phyloP scores from a whole-genome alignment of 352 stramenopile species.

The Pythium chondricola region DNA sequence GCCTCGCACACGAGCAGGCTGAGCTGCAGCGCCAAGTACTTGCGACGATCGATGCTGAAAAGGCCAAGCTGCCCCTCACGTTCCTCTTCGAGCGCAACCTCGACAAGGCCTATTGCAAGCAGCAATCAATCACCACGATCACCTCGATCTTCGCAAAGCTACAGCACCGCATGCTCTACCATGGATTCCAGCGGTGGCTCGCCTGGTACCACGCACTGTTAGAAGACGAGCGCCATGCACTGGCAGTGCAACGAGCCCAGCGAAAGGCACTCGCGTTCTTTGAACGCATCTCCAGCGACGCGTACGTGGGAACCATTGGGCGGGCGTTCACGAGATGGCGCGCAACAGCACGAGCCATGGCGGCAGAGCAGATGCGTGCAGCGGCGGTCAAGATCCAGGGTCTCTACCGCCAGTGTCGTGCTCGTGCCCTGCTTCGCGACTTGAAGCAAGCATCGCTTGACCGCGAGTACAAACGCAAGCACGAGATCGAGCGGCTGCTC shows the following conservation, averaged over 20 bases:
- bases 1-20: background rate
- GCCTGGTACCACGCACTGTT: conserved; percentile 12
- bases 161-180: conserved; percentile 47
- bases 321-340: conserved; percentile 33
- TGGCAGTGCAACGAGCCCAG: conserved; percentile 26
- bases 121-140: conserved; percentile 48
- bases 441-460: conserved; percentile 38
- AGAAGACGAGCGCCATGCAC: conserved; percentile 19
- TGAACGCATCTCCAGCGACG: conserved; percentile 46
- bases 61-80: conserved; percentile 49
- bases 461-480: conserved; percentile 28
- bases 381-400: conserved; percentile 44
- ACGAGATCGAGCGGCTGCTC: conserved; percentile 43
- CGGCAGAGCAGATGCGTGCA: conserved; percentile 18
- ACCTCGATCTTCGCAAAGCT: conserved; percentile 63
- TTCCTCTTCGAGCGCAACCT: conserved; percentile 77
- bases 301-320: conserved; percentile 40
- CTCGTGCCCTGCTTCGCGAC: conserved; percentile 21
- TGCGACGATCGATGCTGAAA: conserved; percentile 41
- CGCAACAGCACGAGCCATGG: background rate
- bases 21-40: conserved; percentile 28
- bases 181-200: conserved; percentile 39
- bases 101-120: conserved; percentile 43
- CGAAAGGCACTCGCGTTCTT: conserved; percentile 39
- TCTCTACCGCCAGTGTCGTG: conserved; percentile 29